Evolutionary conservation across 2,329 filamentous ascomycete genomes (phyloP), one percentile per base, ranked within the genome.

Genomic region (Byssothecium circinans): DNA sequence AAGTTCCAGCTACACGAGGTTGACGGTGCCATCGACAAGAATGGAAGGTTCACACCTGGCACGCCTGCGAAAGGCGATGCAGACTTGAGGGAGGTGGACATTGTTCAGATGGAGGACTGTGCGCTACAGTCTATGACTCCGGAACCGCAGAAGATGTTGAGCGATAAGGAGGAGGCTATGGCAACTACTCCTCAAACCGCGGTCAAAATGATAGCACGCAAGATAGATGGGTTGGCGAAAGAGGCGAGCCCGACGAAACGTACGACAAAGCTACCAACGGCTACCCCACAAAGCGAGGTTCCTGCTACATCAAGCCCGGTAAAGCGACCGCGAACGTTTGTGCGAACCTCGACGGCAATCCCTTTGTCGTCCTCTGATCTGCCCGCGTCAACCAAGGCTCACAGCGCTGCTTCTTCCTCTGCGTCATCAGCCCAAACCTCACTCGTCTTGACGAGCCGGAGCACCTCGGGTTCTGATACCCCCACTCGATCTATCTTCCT

Each of bases 1-100:
- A 49, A 44, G 36, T 27, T 8, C 43, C 25, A 22, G 39, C 36
- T 37, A 17, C n/a, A 23, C 3, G 35, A 44, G 19, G 23, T 43
- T 5, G 17, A 14, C 18, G 27, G 18, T 3, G 11, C 17, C 7
- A 18, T 39, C 8, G 23, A 17, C 7, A 33, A 27, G 11, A 23
- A 39, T 27, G 35, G 36, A 12, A 12, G n/a, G 25, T 19, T 32
- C 25, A 30, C 29, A 4, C 17, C 27, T 11, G 19, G 12, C 4
- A 14, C 29, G 14, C 29, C 12, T 12, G 14, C 29, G 29, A 12
- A 12, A 14, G 29, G 29, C 6, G 14, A 4, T 32, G 4, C 29
- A 32, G 10, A 14, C 14, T 5, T 5, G 14, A n/a, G 7, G 29
- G 14, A 32, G 29, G 14, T n/a, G 29, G 29, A n/a, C 5, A 14